Evolutionary conservation across 2,329 filamentous ascomycete species (phyloP), one percentile per base, ranked within the genome.

Genomic region (Cyphellophora attinorum): DNA sequence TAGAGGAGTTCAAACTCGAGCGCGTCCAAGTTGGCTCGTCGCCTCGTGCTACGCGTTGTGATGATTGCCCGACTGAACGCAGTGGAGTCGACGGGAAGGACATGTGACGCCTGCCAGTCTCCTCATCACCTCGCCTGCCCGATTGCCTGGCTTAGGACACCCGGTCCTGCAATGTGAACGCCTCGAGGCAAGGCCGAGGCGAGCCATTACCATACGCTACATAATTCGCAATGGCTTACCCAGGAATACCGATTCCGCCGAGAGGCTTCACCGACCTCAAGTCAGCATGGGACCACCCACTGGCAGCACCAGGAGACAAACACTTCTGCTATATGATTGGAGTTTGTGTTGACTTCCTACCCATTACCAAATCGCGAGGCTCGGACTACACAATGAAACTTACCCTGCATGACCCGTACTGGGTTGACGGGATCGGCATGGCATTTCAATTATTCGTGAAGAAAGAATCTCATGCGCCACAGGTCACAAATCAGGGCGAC

Each of bases 291-390:
- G 11, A 16, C 25, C 16, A 12, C 17, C 15, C 13, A 11, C 4
- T 39, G 34, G 19, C 35, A 12, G 30, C 32, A 12, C 29, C 30
- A 13, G n/a, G 17, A 6, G 5, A 17, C 12, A 28, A 21, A 4
- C 35, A 30, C 11, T 19, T 12, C 4, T 38, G 33, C 33, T 38
- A 65, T 56, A 59, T 91, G 27, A 69, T 85, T 33, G 86, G 85
- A 1, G 57, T 89, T 4, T 72, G 89, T 3, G 72, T 74, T 33
- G 82, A 89, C 47, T 68, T 67, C 31, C 67, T 74, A 37, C 56
- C 65, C 1, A 71, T 75, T 1, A 64, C 62, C 1, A 37, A 53
- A 8, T 76, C 76, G 1, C 60, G 41, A 35, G 68, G 71, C 14
- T 49, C 54, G 15, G 79, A 82, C 68, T 71, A 57, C 48, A 81